Evolutionary conservation across 345 rosid genomes (phyloP), one percentile per base, ranked within the genome.

Genomic region (Geranium rotundifolium): DNA sequence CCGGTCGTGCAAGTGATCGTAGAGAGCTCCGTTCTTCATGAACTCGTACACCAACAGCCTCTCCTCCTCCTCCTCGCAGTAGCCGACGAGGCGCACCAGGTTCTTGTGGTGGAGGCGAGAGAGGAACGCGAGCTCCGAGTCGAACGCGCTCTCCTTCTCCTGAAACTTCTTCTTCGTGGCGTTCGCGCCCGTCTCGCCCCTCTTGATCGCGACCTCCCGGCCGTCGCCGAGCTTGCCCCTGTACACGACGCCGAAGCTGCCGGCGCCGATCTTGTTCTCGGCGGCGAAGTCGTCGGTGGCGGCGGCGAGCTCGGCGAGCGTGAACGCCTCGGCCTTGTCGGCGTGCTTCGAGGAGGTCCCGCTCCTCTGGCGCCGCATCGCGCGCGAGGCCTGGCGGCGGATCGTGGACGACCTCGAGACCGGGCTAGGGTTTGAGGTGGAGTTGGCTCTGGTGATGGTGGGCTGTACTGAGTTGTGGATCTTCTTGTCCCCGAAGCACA

Each of bases 391-490:
- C 80, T 87, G 99, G 4, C 97, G 87, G 72, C 91, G 67, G 19
- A 90, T 73, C 0, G 97, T 83, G 12, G 81, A 69, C 1, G 96
- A 89, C 46, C 90, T 73, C 1, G 90, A 91, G 16, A 77, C 71
- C 14, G 80, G 83, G 57, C 86, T 79, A 16, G 76, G 72, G 13
- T 31, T 31, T 7, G 80, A 80, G 17, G 52, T 70, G 50, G 65
- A 63, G 41, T 69, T 80, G 1, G 90, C 90, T 61, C 96, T 72
- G 14, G 90, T 86, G 46, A 90, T 84, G 10, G 88, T 90, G 2
- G 99, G 99, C 57, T 90, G 99, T 20, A 93, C 99, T 0, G 97
- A 90, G 72, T 93, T 93, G 63, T 93, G 91, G 13, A 93, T 75
- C 70, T 93, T 93, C 81, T 83, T 87, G 68, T 80, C 78, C 55